Base-by-base conservation (phyloP, 1,284 basidiomycete species). In the Moniliella sp. region DNA sequence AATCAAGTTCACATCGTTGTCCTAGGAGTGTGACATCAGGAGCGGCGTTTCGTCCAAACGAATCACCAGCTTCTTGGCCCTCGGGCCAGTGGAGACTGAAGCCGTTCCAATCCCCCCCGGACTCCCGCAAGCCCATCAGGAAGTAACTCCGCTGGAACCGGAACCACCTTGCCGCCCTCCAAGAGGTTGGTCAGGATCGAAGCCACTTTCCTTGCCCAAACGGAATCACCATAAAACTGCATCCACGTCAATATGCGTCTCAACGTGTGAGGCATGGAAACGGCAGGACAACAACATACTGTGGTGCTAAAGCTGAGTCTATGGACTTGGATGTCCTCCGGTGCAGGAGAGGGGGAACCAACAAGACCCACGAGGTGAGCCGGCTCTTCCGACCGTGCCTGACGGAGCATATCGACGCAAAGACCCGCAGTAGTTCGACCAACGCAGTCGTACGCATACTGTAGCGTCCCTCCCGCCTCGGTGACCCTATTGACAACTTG, bases 291-390 rank as follows among this genome's bases (percentile, higher is more conserved):
- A 3, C 12, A 27, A 27, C 34, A 8, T 17, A 36, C 34, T 2
- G 50, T 53, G 1, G 50, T 51, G 8, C 40, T 43, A 21, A 53
- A 53, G 26, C 44, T 47, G 30, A 53, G 46, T 18, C 34, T 37
- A 39, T 50, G 50, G n/a, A 49, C 27, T 11, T 33, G 30, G 25
- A 42, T 34, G 8, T 31, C 17, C 15, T 15, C 23, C 31, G 23
- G 18, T 25, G 14, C 23, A 9, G 10, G 18, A 25, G 14, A 14
- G 26, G 46, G 46, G 1, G 50, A 46, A 17, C 48, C 50, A 3
- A 48, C 48, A 2, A 53, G 40, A 25, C 46, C 44, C 30, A 51
- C 37, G 4, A 53, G 21, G 27, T 53, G 36, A 12, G 27, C 31
- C n/a, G 4, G 11, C 35, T 5, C 32, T 14, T 4, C 3, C 34